phyloP scores from a whole-genome alignment of 2,329 filamentous ascomycete species.

The Aspergillus unguis region DNA sequence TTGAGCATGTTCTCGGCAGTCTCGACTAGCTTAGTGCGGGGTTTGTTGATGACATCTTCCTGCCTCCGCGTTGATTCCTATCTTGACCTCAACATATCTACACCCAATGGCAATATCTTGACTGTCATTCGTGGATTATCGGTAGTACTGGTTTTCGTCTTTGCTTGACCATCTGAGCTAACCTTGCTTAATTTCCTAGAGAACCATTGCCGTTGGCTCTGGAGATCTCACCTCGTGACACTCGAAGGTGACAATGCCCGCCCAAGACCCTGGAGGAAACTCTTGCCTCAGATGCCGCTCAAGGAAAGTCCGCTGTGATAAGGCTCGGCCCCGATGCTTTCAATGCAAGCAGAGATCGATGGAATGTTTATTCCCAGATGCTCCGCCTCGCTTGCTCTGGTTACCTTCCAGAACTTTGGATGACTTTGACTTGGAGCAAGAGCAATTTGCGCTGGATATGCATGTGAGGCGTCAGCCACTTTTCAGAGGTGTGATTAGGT shows the following conservation, averaged over 20 bases:
- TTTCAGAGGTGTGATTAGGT: background rate
- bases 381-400: conserved; percentile 8
- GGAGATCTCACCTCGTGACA: background rate
- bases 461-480: conserved; percentile 4
- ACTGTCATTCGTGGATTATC: background rate
- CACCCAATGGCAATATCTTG: background rate
- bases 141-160: too few species aligned
- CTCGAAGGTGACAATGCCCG: background rate
- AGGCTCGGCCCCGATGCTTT: conserved; percentile 1
- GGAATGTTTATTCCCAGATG: background rate
- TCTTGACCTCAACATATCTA: background rate
- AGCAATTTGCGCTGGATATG: background rate
- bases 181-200: background rate
- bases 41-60: background rate
- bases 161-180: too few species aligned
- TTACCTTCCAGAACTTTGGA: background rate
- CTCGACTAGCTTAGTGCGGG: conserved; percentile 4
- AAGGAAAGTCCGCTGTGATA: conserved; percentile 12
- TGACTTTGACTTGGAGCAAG: background rate
- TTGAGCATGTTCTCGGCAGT: background rate
- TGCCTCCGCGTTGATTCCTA: background rate
- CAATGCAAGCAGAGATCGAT: conserved; percentile 1
- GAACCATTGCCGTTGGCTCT: background rate
- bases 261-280: background rate
- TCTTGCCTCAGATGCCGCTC: conserved; percentile 9